These are phyloP conservation scores for Cryptococcus sp. DNA, from an alignment of 1,284 basidiomycete genomes.

Conservation along the genomic window DNA sequence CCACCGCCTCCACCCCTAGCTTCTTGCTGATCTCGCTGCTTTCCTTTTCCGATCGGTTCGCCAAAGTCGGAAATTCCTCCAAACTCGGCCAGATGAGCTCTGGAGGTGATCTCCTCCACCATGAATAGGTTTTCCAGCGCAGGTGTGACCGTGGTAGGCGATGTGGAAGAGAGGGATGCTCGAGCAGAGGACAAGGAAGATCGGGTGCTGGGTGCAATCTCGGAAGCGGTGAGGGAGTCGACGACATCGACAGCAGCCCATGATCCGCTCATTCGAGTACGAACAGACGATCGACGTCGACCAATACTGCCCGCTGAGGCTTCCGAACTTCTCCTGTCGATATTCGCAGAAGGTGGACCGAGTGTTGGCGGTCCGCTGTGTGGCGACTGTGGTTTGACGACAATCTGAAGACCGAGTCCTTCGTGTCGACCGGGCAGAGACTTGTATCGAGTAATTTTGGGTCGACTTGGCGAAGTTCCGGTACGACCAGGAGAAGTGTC, in stretches of 20 bases:
- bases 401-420: conserved; percentile 8
- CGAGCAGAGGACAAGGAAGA: neutral
- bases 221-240: conserved; percentile 17
- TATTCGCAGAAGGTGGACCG: neutral
- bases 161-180: neutral
- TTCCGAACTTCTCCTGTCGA: neutral
- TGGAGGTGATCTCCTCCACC: conserved; percentile 6
- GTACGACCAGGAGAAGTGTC: neutral
- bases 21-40: conserved; percentile 14
- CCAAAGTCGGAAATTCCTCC: conserved; percentile 2
- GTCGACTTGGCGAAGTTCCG: neutral
- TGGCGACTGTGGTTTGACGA: conserved; percentile 1
- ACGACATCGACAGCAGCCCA: conserved; percentile 27
- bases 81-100: conserved; percentile 7
- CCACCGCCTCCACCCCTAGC: no score
- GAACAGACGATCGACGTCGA: neutral
- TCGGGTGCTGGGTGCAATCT: conserved; percentile 2
- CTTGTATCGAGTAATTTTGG: conserved; percentile 8
- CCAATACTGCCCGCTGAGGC: neutral
- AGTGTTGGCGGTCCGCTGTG: neutral
- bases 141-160: neutral
- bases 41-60: neutral
- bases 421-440: conserved; percentile 5
- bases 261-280: neutral
- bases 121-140: neutral